phyloP scores from a whole-genome alignment of 306 rosid species.

The Vigna nakashimae region DNA sequence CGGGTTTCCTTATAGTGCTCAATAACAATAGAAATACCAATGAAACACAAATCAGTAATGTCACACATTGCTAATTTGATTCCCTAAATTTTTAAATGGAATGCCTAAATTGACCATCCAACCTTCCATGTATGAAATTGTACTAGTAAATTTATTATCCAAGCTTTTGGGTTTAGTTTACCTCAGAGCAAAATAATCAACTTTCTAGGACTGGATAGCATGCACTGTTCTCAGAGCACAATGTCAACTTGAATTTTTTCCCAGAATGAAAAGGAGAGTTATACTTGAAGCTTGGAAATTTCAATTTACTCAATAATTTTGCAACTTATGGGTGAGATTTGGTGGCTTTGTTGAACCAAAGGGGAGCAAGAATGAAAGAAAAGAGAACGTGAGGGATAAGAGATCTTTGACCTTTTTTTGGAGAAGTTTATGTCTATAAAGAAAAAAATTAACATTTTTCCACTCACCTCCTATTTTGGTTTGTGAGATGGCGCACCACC shows the following conservation, averaged over 20 bases:
- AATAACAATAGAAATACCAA: neutral
- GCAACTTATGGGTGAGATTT: neutral
- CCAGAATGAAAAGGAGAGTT: neutral
- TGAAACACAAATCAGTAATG: neutral
- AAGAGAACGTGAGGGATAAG: neutral
- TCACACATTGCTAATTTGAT: constrained; percentile 4
- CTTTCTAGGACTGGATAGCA: neutral
- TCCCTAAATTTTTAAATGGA: neutral
- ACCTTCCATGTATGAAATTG: neutral
- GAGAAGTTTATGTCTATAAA: neutral
- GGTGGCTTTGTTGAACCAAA: neutral
- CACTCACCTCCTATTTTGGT: neutral
- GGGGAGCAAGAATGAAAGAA: neutral
- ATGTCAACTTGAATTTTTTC: neutral
- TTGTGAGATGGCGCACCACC: neutral
- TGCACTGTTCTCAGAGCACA: neutral
- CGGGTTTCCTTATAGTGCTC: neutral
- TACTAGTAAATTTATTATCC: neutral
- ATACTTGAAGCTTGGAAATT: neutral
- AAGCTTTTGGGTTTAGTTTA: constrained; percentile 1
- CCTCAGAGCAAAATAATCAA: neutral
- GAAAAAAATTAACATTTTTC: neutral
- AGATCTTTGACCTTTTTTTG: neutral
- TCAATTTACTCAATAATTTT: neutral
- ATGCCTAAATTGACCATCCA: constrained; percentile 2